Conservation (phyloP, 2,329 filamentous ascomycete genomes). For the Phialocephala subalpina region DNA sequence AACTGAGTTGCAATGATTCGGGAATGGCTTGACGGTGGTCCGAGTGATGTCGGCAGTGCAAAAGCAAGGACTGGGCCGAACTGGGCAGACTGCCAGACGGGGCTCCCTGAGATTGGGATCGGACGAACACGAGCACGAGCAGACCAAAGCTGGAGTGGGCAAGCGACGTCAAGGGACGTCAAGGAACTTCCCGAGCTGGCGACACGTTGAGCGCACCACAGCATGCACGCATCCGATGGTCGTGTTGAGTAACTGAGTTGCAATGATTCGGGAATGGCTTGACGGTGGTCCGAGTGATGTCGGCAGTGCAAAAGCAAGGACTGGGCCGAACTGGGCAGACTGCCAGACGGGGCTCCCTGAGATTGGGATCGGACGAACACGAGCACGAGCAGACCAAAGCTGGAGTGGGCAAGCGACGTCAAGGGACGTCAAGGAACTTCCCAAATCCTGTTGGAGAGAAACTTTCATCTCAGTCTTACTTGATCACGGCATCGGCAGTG, state of each 20-base stretch:
- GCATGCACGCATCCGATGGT: neutral
- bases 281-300: neutral
- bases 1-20: neutral
- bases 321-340: neutral
- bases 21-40: neutral
- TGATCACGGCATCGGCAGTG: conserved; percentile 2
- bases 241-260: conserved; percentile 1
- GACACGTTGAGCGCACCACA: neutral
- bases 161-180: no score
- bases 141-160: neutral
- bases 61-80: neutral
- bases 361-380: conserved; percentile 7
- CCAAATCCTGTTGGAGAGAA: no score
- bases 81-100: neutral
- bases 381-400: neutral
- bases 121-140: conserved; percentile 8
- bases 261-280: neutral
- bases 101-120: neutral
- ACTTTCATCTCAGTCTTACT: neutral
- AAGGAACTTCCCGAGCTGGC: neutral
- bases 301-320: neutral
- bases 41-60: neutral
- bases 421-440: neutral
- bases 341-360: neutral
- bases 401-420: neutral